phyloP scores from a whole-genome alignment of 805 yeast genomes.

The Debaryomyces hansenii region DNA sequence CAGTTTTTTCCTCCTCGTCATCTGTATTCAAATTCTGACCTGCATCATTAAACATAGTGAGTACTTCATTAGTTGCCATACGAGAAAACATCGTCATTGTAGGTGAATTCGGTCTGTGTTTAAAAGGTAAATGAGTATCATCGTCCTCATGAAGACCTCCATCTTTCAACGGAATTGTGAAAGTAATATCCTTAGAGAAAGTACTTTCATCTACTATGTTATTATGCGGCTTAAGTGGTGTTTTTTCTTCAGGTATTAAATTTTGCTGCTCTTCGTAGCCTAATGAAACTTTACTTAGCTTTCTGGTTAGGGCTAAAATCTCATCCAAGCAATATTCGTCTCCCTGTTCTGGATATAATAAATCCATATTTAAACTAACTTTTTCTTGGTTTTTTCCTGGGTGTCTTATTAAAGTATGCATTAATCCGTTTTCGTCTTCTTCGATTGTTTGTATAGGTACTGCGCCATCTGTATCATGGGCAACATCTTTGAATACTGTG shows the following conservation, averaged over 20 bases:
- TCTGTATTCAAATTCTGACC: constrained; percentile 29
- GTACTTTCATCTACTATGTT: constrained; percentile 3
- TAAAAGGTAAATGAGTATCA: constrained; percentile 10
- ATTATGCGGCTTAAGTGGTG: background rate
- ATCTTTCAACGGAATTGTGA: constrained; percentile 48
- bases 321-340: constrained; percentile 68
- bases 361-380: constrained; percentile 58
- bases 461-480: constrained; percentile 7
- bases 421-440: constrained; percentile 44
- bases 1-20: constrained; percentile 24
- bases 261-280: background rate
- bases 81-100: constrained; percentile 77
- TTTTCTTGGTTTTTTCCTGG: constrained; percentile 64
- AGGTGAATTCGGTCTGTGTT: constrained; percentile 55
- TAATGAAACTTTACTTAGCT: constrained; percentile 7
- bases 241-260: too few relatives aligned
- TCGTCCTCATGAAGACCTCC: constrained; percentile 10
- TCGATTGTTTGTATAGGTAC: constrained; percentile 42
- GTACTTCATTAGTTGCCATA: constrained; percentile 72
- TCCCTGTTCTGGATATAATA: constrained; percentile 45
- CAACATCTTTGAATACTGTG: constrained; percentile 25
- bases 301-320: constrained; percentile 54
- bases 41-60: constrained; percentile 70
- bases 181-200: constrained; percentile 24
- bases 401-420: constrained; percentile 47